Evolutionary conservation across 495 filamentous ascomycete genomes (phyloP), one percentile per base, ranked within the genome.

Genomic region (Aspergillus incahuasiensis): DNA sequence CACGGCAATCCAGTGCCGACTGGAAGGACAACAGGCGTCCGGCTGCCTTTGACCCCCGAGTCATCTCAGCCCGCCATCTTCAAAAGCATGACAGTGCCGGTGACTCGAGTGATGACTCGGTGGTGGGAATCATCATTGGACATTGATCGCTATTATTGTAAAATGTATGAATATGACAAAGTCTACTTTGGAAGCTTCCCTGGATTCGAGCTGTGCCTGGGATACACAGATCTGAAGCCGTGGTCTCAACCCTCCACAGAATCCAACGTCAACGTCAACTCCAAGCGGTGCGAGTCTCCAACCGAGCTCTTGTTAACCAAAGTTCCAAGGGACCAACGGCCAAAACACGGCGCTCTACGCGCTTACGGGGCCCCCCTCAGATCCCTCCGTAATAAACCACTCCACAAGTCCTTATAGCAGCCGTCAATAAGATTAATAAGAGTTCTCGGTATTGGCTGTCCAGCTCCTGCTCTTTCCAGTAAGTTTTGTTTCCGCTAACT

Each of bases 1-100:
- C 32, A 60, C 58, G 58, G 58, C 58, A 60, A 34, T 41, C 34
- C 39, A 22, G 52, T 22, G 49, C 56, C 48, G 53, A 32, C 16
- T 19, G 43, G 25, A 16, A 53, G 48, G 48, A 21, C 40, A n/a
- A 40, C 38, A 16, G 38, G 25, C 9, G 8, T 35, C 32, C 32
- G 32, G 32, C 32, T 35, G 32, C 32, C 32, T 35, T 35, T 35
- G 2, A 5, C 12, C 13, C 32, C 32, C 32, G 32, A 35, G 32
- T 35, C 12, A 2, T 35, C 32, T 35, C 32, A 35, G 32, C 32
- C 13, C 32, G 6, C 32, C 2, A 2, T 12, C 3, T 11, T 35
- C 6, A 35, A 11, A 28, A 28, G 25, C 8, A 28, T 28, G 8
- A 28, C 4, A 28, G 25, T 28, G 25, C 4, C 8, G 25, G 25